Base-by-base conservation (phyloP, 768 basidiomycete species). In the Trametes sanguinea region DNA sequence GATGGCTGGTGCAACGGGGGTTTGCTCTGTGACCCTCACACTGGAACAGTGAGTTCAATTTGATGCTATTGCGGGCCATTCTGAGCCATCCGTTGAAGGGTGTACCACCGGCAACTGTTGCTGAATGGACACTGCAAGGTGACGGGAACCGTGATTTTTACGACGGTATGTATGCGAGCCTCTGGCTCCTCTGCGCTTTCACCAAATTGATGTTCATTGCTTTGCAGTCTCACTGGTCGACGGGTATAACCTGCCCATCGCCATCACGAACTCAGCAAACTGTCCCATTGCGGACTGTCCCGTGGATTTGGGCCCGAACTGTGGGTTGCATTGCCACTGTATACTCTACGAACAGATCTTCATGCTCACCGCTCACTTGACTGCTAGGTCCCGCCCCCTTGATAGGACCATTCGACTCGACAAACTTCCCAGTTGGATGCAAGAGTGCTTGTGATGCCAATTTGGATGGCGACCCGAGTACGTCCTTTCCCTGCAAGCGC, bases 1-100 rank as follows among this genome's bases (percentile, higher is more conserved):
- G 78, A 80, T 57, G 89, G 88, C 43, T 86, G 86, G 51, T 90
- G 88, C 69, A 86, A 85, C 60, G 88, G 89, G 14, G 89, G 88
- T 40, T 74, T 90, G 8, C 67, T 76, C 10, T 89, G 89, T 63
- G 83, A 81, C 66, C 63, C 76, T 10, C 67, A 69, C 42, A 80
- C 79, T 35, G 86, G 83, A 47, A 85, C 85, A 30, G 81, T 80
- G 64, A 53, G 69, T 9, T 13, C 39, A 3, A 27, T n/a, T 1
- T 42, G 2, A 14, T n/a, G 32, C n/a, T 13, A 29, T 32, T 14
- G 2, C 32, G 8, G 44, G 47, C 11, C 4, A 30, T 17, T 14
- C 35, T 37, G 1, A 17, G 8, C 46, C 4, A 50, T 32, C 14
- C 29, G 9, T 30, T 39, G 22, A n/a, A 72, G 71, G 73, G 74